These are phyloP conservation scores for Phialophora expanda DNA, from an alignment of 2,329 filamentous ascomycete species.

Conservation along the genomic window DNA sequence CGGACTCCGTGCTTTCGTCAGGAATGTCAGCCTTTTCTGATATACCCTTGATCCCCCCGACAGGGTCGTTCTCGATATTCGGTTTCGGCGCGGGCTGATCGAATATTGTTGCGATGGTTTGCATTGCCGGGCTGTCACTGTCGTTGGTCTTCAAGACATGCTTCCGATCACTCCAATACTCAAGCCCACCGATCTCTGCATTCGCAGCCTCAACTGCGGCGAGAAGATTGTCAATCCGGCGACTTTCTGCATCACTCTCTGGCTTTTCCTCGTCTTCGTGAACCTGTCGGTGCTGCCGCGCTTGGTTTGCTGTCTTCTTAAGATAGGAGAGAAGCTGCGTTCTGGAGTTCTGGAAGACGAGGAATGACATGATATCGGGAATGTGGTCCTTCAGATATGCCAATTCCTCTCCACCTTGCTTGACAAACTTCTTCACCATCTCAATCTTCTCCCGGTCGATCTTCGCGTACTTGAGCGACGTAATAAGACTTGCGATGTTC, in stretches of 20 bases:
- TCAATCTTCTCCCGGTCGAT: conserved; percentile 94
- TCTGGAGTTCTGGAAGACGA: conserved; percentile 88
- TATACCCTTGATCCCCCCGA: conserved; percentile 65
- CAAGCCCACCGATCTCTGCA: conserved; percentile 77
- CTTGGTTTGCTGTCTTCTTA: conserved; percentile 65
- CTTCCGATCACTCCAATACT: conserved; percentile 80
- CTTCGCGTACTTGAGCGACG: conserved; percentile 68
- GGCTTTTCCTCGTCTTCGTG: conserved; percentile 49
- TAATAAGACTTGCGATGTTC: conserved; percentile 72
- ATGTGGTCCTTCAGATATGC: conserved; percentile 76
- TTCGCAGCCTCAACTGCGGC: conserved; percentile 77
- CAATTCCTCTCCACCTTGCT: conserved; percentile 75
- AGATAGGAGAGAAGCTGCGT: conserved; percentile 75
- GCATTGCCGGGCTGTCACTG: conserved; percentile 25
- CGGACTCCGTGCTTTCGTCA: conserved; percentile 30
- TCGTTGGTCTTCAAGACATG: conserved; percentile 38
- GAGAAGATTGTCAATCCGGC: conserved; percentile 70
- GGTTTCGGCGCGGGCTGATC: conserved; percentile 25
- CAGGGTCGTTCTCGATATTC: conserved; percentile 31
- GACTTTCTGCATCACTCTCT: conserved; percentile 53
- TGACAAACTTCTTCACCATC: conserved; percentile 79
- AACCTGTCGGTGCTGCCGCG: conserved; percentile 57
- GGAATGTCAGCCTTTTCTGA: conserved; percentile 55
- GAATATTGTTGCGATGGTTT: conserved; percentile 35
- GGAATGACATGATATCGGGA: conserved; percentile 81